Conservation (phyloP, 1,139 yeast species). For the Geotrichum histeridarum region DNA sequence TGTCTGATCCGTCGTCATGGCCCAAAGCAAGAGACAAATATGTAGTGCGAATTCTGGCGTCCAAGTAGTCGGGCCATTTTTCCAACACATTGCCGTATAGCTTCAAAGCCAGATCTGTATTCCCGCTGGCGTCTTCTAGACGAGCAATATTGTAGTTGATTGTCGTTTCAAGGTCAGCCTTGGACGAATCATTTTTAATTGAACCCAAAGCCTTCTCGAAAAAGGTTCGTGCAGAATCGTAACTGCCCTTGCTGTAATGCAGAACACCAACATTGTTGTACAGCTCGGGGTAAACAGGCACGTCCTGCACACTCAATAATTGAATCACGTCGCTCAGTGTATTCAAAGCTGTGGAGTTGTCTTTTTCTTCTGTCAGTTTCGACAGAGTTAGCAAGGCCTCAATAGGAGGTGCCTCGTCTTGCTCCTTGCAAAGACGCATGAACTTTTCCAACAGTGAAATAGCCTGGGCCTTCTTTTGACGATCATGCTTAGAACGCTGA, state of each 20-base stretch:
- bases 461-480: constrained; percentile 38
- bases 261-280: constrained; percentile 84
- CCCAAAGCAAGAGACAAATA: constrained; percentile 45
- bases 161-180: constrained; percentile 29
- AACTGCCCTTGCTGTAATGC: constrained; percentile 61
- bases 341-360: constrained; percentile 48
- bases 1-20: constrained; percentile 46
- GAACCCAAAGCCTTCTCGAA: constrained; percentile 50
- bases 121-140: constrained; percentile 40
- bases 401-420: constrained; percentile 59
- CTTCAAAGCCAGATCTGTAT: constrained; percentile 45
- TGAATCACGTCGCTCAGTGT: constrained; percentile 59
- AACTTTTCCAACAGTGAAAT: constrained; percentile 68
- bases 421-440: constrained; percentile 53
- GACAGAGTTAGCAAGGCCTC: constrained; percentile 68
- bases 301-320: constrained; percentile 40
- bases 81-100: constrained; percentile 54
- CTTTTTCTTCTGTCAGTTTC: constrained; percentile 55
- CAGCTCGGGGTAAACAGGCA: constrained; percentile 58
- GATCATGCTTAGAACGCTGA: constrained; percentile 33
- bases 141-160: constrained; percentile 41
- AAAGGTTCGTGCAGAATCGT: constrained; percentile 46
- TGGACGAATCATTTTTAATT: constrained; percentile 44
- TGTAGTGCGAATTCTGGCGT: constrained; percentile 69
- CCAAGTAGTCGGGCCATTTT: constrained; percentile 64